phyloP scores from a whole-genome alignment of 306 rosid genomes.

The Argentina anserina region DNA sequence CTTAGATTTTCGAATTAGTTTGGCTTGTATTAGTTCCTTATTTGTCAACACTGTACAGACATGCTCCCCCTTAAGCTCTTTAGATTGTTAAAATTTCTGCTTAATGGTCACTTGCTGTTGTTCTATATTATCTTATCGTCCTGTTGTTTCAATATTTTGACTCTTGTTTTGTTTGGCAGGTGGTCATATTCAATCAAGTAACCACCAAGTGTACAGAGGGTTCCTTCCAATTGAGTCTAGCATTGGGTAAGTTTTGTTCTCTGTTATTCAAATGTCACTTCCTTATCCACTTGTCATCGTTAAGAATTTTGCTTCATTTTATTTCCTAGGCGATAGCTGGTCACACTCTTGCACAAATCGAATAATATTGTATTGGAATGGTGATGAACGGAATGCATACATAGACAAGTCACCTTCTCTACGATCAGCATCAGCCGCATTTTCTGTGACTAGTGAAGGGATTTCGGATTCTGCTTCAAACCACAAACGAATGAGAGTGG shows the following conservation, averaged over 20 bases:
- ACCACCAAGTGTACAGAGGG: constrained; percentile 77
- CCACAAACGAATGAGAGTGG: constrained; percentile 47
- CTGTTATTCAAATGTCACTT: constrained; percentile 24
- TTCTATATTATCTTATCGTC: neutral
- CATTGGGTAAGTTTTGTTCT: constrained; percentile 56
- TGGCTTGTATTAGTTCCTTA: neutral
- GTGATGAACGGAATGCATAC: constrained; percentile 59
- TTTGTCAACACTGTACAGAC: neutral
- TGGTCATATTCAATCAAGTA: constrained; percentile 87
- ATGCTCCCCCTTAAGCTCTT: neutral
- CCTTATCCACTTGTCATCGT: neutral
- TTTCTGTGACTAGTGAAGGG: constrained; percentile 61
- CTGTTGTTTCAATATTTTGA: neutral
- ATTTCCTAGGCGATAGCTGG: constrained; percentile 84
- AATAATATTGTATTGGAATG: constrained; percentile 76
- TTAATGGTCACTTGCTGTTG: neutral
- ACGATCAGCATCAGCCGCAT: constrained; percentile 67
- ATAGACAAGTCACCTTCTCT: constrained; percentile 81
- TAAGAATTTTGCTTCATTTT: constrained; percentile 26
- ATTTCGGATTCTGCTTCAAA: constrained; percentile 60
- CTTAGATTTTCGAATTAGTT: neutral
- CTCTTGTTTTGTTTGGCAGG: constrained; percentile 43
- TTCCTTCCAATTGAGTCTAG: constrained; percentile 84
- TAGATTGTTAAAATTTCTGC: neutral
- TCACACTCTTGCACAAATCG: constrained; percentile 89